Evolutionary conservation across 331 rosid genomes (phyloP), one percentile per base, ranked within the genome.

Genomic region (Quercus tomentella): DNA sequence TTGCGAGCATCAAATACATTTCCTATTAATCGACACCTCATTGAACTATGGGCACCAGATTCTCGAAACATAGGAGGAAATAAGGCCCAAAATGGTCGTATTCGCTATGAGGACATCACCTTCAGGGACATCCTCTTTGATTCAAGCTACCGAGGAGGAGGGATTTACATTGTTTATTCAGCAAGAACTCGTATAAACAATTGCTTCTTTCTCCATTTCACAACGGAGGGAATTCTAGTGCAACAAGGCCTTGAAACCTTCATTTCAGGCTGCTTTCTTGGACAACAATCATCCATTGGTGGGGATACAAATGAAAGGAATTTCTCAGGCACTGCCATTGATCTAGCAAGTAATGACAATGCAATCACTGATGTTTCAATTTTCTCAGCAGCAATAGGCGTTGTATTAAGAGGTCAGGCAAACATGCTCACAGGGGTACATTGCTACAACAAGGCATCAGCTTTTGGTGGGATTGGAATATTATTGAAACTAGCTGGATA

Each of bases 201-300:
- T 23, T 91, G 93, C 69, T 89, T 87, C 87, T 91, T 91, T 77
- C 91, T 87, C 18, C 93, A 87, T 74, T 91, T 91, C 87, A 77
- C 86, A 56, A 91, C 91, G 0, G 76, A 91, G 69, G 93, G 93
- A 41, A 88, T 91, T 52, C 52, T 86, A 4, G 96, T 91, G 9
- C 79, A 86, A 33, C 70, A 77, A 0, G 91, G 96, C 16, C 96
- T 86, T 0, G 93, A 89, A 57, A 89, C 92, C 51, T 87, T 71
- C 86, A 78, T 91, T 43, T 89, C 92, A 23, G 81, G 72, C 37
- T 52, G 85, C 56, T 89, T 89, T 75, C 78, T 91, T 52, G 96
- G 96, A 28, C 92, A 91, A 4, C 88, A 84, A 83, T 89, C 92
- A 23, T 87, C 93, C 0, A 82, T 88, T 2, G 96, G 91, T 0